These are phyloP conservation scores for Leccinum obscurum DNA, from an alignment of 768 basidiomycete species.

Conservation along the genomic window DNA sequence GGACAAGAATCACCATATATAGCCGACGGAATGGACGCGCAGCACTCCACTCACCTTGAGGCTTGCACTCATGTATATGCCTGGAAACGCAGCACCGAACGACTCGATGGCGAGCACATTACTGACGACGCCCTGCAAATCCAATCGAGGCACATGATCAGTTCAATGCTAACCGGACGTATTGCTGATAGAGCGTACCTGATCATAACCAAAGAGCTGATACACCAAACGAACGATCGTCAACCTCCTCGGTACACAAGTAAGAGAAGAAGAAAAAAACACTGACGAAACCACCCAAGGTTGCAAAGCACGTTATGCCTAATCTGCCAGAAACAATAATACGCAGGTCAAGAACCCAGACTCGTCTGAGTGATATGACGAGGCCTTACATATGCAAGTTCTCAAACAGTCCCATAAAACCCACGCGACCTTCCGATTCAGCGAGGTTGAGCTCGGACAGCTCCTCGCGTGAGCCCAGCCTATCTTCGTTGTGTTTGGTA, in stretches of 20 bases:
- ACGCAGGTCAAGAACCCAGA: constrained; percentile 2
- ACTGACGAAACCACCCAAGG: constrained; percentile 34
- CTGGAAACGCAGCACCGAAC: constrained; percentile 35
- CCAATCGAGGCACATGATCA: neutral
- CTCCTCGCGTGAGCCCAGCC: neutral
- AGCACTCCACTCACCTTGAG: constrained; percentile 23
- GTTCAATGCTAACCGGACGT: neutral
- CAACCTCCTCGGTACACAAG: neutral
- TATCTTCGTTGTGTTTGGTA: constrained; percentile 4
- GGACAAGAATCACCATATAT: neutral
- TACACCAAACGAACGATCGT: neutral
- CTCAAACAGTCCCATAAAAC: constrained; percentile 30
- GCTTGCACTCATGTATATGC: constrained; percentile 27
- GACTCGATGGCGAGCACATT: constrained; percentile 36
- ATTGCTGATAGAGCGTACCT: constrained; percentile 12
- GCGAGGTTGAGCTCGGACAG: constrained; percentile 13
- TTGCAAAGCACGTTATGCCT: constrained; percentile 34
- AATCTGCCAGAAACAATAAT: constrained; percentile 16
- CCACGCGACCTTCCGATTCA: constrained; percentile 22
- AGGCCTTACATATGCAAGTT: constrained; percentile 27
- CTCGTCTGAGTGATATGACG: neutral
- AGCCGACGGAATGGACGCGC: neutral
- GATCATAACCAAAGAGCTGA: constrained; percentile 35
- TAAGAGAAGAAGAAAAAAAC: neutral
- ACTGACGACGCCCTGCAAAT: constrained; percentile 30